These are phyloP conservation scores for Prunus davidiana DNA, from an alignment of 306 rosid genomes.

Conservation along the genomic window DNA sequence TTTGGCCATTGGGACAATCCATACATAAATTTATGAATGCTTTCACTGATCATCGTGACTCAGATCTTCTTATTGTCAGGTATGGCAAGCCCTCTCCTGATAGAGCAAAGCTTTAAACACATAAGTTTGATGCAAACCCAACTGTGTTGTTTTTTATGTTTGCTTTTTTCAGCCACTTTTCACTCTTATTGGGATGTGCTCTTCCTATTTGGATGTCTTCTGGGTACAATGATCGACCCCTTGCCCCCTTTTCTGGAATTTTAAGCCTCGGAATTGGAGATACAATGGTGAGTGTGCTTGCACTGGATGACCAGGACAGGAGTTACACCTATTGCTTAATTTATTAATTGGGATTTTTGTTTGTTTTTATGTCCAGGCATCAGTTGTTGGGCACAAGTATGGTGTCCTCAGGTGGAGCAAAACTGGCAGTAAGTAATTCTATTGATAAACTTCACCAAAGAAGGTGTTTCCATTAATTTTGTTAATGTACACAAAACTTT, in stretches of 20 bases:
- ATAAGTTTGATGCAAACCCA: slow-evolving; percentile 17
- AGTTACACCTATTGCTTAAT: neutral
- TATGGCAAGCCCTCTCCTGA: slow-evolving; percentile 20
- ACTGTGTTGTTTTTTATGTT: slow-evolving; percentile 18
- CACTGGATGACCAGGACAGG: neutral
- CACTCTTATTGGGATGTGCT: slow-evolving; percentile 90
- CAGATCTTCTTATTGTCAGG: slow-evolving; percentile 93
- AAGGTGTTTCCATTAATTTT: neutral
- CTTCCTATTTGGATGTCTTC: slow-evolving; percentile 94
- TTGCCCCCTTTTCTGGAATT: slow-evolving; percentile 92
- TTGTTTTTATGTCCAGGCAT: slow-evolving; percentile 57
- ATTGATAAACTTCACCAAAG: neutral
- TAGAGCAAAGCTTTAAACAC: slow-evolving; percentile 3
- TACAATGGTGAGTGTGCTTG: slow-evolving; percentile 63
- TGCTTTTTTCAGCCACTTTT: slow-evolving; percentile 67
- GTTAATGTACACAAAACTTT: slow-evolving; percentile 17
- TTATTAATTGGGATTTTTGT: neutral
- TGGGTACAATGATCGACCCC: slow-evolving; percentile 85
- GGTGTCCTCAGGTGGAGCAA: slow-evolving; percentile 96
- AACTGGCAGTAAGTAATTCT: slow-evolving; percentile 75
- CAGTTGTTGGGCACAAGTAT: slow-evolving; percentile 93
- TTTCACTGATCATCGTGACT: slow-evolving; percentile 93
- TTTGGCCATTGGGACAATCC: slow-evolving; percentile 85
- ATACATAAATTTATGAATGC: slow-evolving; percentile 93
- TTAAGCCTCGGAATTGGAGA: slow-evolving; percentile 94